A percentile compares a stretch with the other conserved stretches of the same genome.
phyloP scores from a whole-genome alignment of 495 filamentous ascomycete species.

The Penicillium silybi region DNA sequence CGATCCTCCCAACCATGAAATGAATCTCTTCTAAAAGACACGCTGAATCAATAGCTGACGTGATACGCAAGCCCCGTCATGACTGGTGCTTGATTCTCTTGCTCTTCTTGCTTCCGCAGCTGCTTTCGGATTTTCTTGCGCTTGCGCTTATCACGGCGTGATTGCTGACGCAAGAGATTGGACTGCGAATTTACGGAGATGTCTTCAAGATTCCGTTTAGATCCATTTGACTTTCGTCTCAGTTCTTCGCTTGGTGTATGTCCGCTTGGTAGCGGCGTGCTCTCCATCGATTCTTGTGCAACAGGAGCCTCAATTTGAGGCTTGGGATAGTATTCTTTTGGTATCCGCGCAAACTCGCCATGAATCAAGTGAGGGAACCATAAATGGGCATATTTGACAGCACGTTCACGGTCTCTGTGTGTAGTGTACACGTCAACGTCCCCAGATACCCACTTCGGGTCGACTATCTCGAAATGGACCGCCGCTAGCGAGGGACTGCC shows the following conservation, averaged over 20 bases:
- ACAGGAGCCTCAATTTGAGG: not conserved
- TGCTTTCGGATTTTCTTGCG: not conserved
- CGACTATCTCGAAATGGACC: not conserved
- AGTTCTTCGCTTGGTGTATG: not conserved
- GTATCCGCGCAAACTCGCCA: not conserved
- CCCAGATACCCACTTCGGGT: not conserved
- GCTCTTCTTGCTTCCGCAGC: not conserved
- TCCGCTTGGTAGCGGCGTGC: no score
- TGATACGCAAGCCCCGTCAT: no score
- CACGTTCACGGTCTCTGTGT: not conserved
- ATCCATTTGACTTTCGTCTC: not conserved
- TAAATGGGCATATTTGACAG: not conserved
- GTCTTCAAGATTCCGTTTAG: not conserved
- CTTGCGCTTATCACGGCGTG: not conserved
- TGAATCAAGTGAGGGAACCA: not conserved
- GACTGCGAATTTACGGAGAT: not conserved
- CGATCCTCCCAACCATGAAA: no score
- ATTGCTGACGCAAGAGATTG: not conserved
- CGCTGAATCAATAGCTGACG: no score
- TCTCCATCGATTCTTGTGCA: no score
- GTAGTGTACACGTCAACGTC: not conserved
- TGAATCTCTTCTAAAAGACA: no score
- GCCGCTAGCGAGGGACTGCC: not conserved
- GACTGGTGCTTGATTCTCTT: not conserved
- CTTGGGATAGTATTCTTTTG: not conserved